Evolutionary conservation across 768 basidiomycete species (phyloP).

Genomic region (Arthromyces matolae): DNA sequence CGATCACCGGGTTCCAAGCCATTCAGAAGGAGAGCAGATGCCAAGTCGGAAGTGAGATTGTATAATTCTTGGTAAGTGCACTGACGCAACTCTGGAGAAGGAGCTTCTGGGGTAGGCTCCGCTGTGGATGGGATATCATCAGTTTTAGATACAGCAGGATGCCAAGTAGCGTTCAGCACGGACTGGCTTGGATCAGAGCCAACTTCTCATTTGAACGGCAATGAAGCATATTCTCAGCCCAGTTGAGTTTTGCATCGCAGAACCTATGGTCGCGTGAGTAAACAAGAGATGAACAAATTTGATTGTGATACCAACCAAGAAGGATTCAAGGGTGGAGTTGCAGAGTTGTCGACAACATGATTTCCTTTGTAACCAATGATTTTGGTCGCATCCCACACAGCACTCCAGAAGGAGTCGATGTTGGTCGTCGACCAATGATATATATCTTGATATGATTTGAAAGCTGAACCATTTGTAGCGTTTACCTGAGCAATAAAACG

Average conservation of each 20-base stretch:
- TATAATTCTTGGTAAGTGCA: slow-evolving; percentile 60
- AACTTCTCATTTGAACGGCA: slow-evolving; percentile 53
- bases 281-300: slow-evolving; percentile 3
- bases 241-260: slow-evolving; percentile 60
- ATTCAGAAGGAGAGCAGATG: slow-evolving; percentile 50
- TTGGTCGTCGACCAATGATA: slow-evolving; percentile 62
- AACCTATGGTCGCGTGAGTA: slow-evolving; percentile 37
- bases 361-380: slow-evolving; percentile 61
- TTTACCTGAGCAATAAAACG: slow-evolving; percentile 53
- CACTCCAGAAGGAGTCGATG: slow-evolving; percentile 64
- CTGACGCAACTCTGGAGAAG: slow-evolving; percentile 40
- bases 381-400: slow-evolving; percentile 67
- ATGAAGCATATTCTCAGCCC: slow-evolving; percentile 78
- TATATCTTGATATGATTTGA: slow-evolving; percentile 59
- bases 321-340: slow-evolving; percentile 58
- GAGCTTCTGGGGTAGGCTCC: slow-evolving; percentile 53
- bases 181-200: slow-evolving; percentile 71
- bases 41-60: slow-evolving; percentile 48
- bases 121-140: slow-evolving; percentile 35
- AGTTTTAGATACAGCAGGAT: slow-evolving; percentile 7
- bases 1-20: slow-evolving; percentile 64
- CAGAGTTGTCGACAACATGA: slow-evolving; percentile 53
- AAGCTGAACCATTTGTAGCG: slow-evolving; percentile 35
- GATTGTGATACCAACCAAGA: slow-evolving; percentile 46
- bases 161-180: slow-evolving; percentile 27